Evolutionary conservation across 2,329 filamentous ascomycete genomes (phyloP), one percentile per base, ranked within the genome.

Genomic region (Fusarium dimerum): DNA sequence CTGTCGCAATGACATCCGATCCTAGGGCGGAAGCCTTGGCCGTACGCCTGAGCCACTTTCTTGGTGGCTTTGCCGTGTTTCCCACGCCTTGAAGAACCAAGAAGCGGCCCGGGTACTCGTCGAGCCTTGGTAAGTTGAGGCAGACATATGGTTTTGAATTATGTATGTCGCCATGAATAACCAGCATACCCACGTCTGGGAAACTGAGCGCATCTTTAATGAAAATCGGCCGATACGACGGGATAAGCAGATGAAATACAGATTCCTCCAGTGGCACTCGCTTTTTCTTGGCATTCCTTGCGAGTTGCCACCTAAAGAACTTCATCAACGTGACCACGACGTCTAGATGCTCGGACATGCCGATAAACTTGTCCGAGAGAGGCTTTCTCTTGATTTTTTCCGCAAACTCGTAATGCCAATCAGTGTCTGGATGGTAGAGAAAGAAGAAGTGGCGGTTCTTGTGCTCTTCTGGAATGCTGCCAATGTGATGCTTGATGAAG

Each of bases 401-500:
- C 45, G 72, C 72, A 50, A 75, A 75, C 5, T 67, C 68, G 12
- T 71, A 69, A 40, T 75, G 72, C 73, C 73, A 75, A 44, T 73
- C 70, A 40, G 71, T 73, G 36, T 75, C 73, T 2, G 73, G 73
- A 30, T 75, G 73, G 36, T 69, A 75, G 3, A 75, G 62, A 34
- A 75, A 75, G 54, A 74, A 74, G 63, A 69, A 68, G 50, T 75
- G 73, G 6, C 71, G 63, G 18, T 26, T 26, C 20, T 26, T 4
- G 20, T 26, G 7, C n/a, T 26, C 20, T 26, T 26, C 7, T 26
- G 20, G 7, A 7, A 26, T 26, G 20, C 20, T 26, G 20, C 7
- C 7, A 5, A 26, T 26, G 20, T 26, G 20, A 7, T 26, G 4
- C 20, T 26, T 26, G 20, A 26, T 26, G 20, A 26, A 26, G 7